phyloP scores from a whole-genome alignment of 2,329 filamentous ascomycete genomes.

The Pseudocercospora eumusae region DNA sequence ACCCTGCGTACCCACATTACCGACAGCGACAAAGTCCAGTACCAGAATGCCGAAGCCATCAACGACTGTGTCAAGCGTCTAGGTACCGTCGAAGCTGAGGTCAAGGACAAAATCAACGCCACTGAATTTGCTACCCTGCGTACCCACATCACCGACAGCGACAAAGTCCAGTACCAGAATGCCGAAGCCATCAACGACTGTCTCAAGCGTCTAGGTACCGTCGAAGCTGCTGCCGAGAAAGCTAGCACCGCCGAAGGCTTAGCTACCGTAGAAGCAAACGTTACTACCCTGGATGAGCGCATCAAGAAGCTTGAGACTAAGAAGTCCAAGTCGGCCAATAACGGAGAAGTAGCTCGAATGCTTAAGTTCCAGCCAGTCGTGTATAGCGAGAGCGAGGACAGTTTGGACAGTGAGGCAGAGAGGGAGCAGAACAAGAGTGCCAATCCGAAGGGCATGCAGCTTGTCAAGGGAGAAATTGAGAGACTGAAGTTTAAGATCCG shows the following conservation, averaged over 20 bases:
- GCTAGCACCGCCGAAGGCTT: neutral
- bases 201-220: constrained; percentile 9
- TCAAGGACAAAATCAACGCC: neutral
- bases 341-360: constrained; percentile 1
- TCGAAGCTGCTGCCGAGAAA: constrained; percentile 3
- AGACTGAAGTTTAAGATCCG: neutral
- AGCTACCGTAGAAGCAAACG: neutral
- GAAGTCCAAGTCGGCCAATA: neutral
- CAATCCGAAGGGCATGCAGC: neutral
- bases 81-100: constrained; percentile 1
- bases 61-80: constrained; percentile 13
- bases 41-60: constrained; percentile 8
- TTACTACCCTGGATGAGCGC: constrained; percentile 10
- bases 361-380: constrained; percentile 1
- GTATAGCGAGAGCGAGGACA: neutral
- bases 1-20: neutral
- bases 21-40: constrained; percentile 5
- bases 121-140: neutral
- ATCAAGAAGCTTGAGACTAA: constrained; percentile 12
- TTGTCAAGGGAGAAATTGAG: constrained; percentile 12
- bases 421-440: neutral
- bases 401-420: neutral
- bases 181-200: constrained; percentile 9
- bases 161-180: constrained; percentile 3
- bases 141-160: constrained; percentile 1